Conservation (phyloP, 352 stramenopile genomes). For the Phytophthora lateralis region DNA sequence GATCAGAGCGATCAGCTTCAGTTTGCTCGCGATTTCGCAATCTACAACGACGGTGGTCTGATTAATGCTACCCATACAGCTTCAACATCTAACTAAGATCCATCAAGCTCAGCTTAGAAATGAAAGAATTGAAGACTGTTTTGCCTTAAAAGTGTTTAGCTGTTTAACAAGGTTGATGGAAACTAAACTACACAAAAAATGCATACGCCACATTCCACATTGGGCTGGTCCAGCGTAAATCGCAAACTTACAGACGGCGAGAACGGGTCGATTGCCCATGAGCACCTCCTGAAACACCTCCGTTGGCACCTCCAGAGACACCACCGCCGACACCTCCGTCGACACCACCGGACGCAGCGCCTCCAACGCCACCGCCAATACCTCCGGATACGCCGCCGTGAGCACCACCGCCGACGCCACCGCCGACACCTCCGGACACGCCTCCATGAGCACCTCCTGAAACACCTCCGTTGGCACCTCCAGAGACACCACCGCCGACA, state of each 20-base stretch:
- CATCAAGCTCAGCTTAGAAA: constrained; percentile 1
- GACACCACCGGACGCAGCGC: too few relatives aligned
- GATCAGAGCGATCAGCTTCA: not conserved
- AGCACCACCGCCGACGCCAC: too few relatives aligned
- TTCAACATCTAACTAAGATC: not conserved
- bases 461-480: not conserved
- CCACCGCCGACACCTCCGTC: not conserved
- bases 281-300: too few relatives aligned
- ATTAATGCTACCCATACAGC: not conserved
- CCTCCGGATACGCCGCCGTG: too few relatives aligned
- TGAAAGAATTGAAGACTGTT: not conserved
- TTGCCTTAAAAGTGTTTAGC: constrained; percentile 6
- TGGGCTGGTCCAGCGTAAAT: not conserved
- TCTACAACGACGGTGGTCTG: not conserved
- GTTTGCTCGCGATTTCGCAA: not conserved
- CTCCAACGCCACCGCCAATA: too few relatives aligned
- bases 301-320: not conserved
- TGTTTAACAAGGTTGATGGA: not conserved
- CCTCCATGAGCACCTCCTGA: not conserved
- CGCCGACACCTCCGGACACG: not conserved
- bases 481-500: not conserved
- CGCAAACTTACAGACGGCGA: too few relatives aligned
- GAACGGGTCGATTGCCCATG: too few relatives aligned
- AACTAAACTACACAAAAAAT: not conserved
- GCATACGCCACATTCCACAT: not conserved